Base-by-base conservation (phyloP, 164 flowering plant species). In the Dillenia turbinata region DNA sequence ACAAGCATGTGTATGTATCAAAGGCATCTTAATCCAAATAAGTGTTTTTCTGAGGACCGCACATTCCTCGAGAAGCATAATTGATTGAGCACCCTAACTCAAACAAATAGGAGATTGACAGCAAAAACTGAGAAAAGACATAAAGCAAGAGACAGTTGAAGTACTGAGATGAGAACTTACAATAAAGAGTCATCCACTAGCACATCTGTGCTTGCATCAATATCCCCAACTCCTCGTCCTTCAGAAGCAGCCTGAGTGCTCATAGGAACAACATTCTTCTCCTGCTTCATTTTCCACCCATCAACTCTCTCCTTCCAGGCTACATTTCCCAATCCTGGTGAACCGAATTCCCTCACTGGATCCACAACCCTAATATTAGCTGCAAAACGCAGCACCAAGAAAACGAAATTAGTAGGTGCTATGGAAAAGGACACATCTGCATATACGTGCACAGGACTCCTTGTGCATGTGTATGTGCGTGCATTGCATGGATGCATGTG, bases 231-330 rank as follows among this genome's bases (percentile, higher is more conserved):
- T 52, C 71, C 90, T 59, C 93, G 87, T 60, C 85, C 82, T 73
- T 90, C 98, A 24, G 97, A 85, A 67, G 94, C 63, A 54, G 92
- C 84, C 49, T 79, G 86, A 50, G 82, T 80, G 71, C 85, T 82
- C 87, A 88, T 79, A 22, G 89, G 98, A 66, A 73, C 79, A 49
- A 77, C 87, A 73, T 81, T 83, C 73, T 82, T 86, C 26, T 86
- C 92, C 64, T 84, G 92, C 77, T 80, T 86, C 85, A 86, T 77
- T 69, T 84, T 86, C 92, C 92, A 86, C 17, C 92, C 92, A 70
- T 86, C 92, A 62, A 86, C 92, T 75, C 92, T 84, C 73, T 86
- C 92, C 69, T 82, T 86, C 92, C 92, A 86, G 43, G 89, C 92
- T 47, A 86, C 85, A 71, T 84, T 86, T 55, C 87, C 88, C 52